Evolutionary conservation across 192 early-diverging fungal genomes (phyloP).

Genomic region (Podila minutissima): DNA sequence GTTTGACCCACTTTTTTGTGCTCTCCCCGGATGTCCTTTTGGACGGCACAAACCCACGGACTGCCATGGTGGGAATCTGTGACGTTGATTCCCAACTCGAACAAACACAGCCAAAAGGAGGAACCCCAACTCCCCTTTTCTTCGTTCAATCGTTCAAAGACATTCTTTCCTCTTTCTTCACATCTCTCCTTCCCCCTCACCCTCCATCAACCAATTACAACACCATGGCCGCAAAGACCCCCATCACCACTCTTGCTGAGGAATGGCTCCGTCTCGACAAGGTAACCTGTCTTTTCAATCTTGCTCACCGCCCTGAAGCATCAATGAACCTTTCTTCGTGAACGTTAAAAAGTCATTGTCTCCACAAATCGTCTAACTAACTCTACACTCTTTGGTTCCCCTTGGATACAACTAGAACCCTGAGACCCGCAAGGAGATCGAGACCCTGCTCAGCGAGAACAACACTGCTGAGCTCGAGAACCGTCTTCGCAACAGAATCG

Average conservation of each 20-base stretch:
- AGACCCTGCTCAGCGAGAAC: slow-evolving; percentile 54
- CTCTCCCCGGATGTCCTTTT: neutral
- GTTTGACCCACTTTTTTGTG: slow-evolving; percentile 1
- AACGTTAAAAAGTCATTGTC: neutral
- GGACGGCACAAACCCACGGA: neutral
- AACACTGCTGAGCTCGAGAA: slow-evolving; percentile 61
- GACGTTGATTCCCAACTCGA: neutral
- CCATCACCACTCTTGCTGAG: slow-evolving; percentile 55
- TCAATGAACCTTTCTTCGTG: too few relatives aligned
- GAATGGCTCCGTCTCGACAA: slow-evolving; percentile 68
- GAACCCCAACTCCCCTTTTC: neutral
- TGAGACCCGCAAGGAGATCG: slow-evolving; percentile 69
- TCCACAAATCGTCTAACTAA: slow-evolving; percentile 12
- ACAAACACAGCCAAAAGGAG: slow-evolving; percentile 5
- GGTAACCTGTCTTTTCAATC: slow-evolving; percentile 34
- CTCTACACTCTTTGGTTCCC: neutral
- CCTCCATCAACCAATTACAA: neutral
- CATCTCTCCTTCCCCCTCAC: neutral
- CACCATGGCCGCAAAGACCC: slow-evolving; percentile 20
- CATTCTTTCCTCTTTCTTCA: neutral
- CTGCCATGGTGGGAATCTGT: neutral
- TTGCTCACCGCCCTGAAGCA: neutral
- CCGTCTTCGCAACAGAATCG: slow-evolving; percentile 69
- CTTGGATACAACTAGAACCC: slow-evolving; percentile 57
- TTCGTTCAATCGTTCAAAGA: neutral